Base-by-base conservation (phyloP, 2,329 filamentous ascomycete species). In the Arthrinium puccinioides region DNA sequence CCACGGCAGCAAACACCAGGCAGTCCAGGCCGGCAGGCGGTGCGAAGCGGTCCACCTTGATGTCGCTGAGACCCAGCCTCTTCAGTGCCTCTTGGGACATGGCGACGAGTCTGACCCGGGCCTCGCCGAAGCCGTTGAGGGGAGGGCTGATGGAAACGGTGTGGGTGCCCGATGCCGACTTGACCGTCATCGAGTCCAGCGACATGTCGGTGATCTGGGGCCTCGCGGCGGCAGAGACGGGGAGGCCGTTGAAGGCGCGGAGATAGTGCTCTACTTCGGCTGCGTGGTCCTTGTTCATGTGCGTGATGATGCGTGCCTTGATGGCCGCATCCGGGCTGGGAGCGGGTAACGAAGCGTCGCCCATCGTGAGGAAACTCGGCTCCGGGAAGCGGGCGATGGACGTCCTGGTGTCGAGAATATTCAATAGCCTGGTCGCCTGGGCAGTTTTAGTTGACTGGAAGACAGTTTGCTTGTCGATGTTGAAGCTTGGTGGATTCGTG, bases 251-350 rank as follows among this genome's bases (percentile, higher is more conserved):
- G 65, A 79, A 87, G 59, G 87, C 76, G 45, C 79, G 79, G n/a
- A 94, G 75, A 61, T 89, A 94, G 54, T 83, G 73, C 40, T 74
- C 66, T 34, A 95, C 77, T 40, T 87, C 86, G 49, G 77, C 72
- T 36, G 72, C 66, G 63, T 95, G 90, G 60, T 90, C 84, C 29
- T 68, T 67, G 64, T 96, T 95, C 86, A 96, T 92, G 67, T 96
- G 89, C 23, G 69, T 69, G 54, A 90, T 75, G 58, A 87, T 81
- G 41, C 80, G 76, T 40, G 67, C 51, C 53, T 78, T 78, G 41
- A 67, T 35, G 31, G 41, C 41, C 8, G 37, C 40, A n/a, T 43
- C 41, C 11, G 32, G 24, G 25, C 23, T 24, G 11, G 36, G 10
- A 26, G 37, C 28, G n/a, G n/a, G n/a, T n/a, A n/a, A n/a, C n/a